These are phyloP conservation scores for Xylariaceae sp. DNA, from an alignment of 2,329 filamentous ascomycete species.

Conservation along the genomic window DNA sequence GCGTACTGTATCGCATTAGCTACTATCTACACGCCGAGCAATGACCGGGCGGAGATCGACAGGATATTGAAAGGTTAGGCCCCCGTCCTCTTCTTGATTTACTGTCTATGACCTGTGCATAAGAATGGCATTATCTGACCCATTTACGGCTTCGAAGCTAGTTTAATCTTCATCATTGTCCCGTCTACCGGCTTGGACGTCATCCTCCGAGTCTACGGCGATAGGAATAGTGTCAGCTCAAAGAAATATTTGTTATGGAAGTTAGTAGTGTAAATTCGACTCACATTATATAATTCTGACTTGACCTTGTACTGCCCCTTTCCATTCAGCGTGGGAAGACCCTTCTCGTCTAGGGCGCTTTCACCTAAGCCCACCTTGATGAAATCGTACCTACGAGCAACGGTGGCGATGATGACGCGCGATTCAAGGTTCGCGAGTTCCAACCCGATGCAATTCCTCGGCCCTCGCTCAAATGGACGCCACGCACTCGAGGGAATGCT, in stretches of 20 bases:
- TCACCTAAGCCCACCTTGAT: slow-evolving; percentile 38
- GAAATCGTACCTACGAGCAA: slow-evolving; percentile 37
- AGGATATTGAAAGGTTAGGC: no score
- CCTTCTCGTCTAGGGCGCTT: slow-evolving; percentile 15
- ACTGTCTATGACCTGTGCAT: no score
- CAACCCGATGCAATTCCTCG: slow-evolving; percentile 57
- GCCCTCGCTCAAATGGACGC: slow-evolving; percentile 56
- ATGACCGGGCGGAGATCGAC: no score
- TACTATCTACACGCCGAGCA: no score
- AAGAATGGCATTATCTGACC: no score
- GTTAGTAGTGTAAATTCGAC: background rate
- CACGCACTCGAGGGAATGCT: slow-evolving; percentile 45
- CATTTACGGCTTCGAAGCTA: background rate
- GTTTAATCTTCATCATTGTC: slow-evolving; percentile 20
- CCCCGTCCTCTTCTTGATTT: no score
- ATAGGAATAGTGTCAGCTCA: background rate
- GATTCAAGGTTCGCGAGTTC: slow-evolving; percentile 50
- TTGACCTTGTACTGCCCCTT: slow-evolving; percentile 12
- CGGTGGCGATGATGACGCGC: slow-evolving; percentile 35
- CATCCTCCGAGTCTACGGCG: slow-evolving; percentile 22
- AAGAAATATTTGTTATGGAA: no score
- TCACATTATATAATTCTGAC: slow-evolving; percentile 19
- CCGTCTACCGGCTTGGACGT: slow-evolving; percentile 25
- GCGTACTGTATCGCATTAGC: no score
- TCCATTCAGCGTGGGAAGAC: slow-evolving; percentile 7